Evolutionary conservation across 1,284 basidiomycete species (phyloP).

Genomic region (Malassezia caprae): DNA sequence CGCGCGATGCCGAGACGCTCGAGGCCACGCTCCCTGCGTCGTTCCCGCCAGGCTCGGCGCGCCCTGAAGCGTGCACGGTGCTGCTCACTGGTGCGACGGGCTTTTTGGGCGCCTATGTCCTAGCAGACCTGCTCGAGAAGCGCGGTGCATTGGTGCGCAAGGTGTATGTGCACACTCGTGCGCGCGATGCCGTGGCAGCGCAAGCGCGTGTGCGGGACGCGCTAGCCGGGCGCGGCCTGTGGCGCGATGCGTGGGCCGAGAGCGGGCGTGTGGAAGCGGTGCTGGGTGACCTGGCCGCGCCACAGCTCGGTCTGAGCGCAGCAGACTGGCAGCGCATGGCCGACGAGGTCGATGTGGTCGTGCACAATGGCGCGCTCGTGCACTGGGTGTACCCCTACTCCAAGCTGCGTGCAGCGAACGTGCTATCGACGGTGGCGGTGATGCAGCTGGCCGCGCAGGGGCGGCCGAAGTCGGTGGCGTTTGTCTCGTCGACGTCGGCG

Average conservation of each 20-base stretch:
- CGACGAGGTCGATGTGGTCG: slow-evolving; percentile 67
- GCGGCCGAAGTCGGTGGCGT: slow-evolving; percentile 67
- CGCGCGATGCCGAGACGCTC: slow-evolving; percentile 65
- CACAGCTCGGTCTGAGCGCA: slow-evolving; percentile 65
- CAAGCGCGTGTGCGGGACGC: slow-evolving; percentile 64
- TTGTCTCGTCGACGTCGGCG: slow-evolving; percentile 87
- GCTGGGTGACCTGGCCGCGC: slow-evolving; percentile 70
- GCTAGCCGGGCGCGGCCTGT: slow-evolving; percentile 75
- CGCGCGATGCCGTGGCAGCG: slow-evolving; percentile 59
- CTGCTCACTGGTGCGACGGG: slow-evolving; percentile 96
- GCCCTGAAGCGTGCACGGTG: slow-evolving; percentile 55
- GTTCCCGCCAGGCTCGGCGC: slow-evolving; percentile 12
- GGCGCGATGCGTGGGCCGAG: slow-evolving; percentile 77
- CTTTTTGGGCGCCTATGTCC: slow-evolving; percentile 87
- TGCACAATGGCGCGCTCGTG: slow-evolving; percentile 95
- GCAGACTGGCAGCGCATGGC: slow-evolving; percentile 62
- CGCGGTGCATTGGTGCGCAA: slow-evolving; percentile 61
- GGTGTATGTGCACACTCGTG: slow-evolving; percentile 84
- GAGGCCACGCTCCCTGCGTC: slow-evolving; percentile 48
- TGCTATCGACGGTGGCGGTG: slow-evolving; percentile 73
- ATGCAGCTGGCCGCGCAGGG: slow-evolving; percentile 65
- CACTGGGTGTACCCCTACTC: slow-evolving; percentile 99
- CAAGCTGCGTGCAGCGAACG: slow-evolving; percentile 81
- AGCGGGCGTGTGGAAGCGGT: slow-evolving; percentile 68
- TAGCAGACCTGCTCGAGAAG: slow-evolving; percentile 64